These are phyloP conservation scores for Populus simonii DNA, from an alignment of 345 rosid genomes.

Conservation along the genomic window DNA sequence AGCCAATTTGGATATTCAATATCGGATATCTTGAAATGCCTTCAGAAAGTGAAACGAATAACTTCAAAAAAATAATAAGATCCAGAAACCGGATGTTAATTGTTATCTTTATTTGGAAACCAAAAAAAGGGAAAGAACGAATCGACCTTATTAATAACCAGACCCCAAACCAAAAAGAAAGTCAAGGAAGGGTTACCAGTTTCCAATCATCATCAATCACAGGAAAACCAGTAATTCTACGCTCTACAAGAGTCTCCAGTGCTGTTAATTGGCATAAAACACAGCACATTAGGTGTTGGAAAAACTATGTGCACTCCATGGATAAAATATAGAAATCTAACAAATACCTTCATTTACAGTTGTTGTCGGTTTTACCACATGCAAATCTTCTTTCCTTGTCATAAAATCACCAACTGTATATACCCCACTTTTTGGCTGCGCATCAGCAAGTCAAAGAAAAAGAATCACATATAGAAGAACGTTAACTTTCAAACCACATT, in stretches of 20 bases:
- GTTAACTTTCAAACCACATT: not conserved
- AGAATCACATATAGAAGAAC: not conserved
- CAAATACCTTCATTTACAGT: conserved; percentile 77
- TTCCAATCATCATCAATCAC: conserved; percentile 86
- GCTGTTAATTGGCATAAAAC: conserved; percentile 39
- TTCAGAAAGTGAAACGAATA: not conserved
- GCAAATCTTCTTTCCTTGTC: conserved; percentile 65
- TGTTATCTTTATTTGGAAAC: not conserved
- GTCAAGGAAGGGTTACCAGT: conserved; percentile 44
- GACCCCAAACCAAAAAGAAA: not conserved
- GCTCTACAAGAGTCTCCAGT: conserved; percentile 71
- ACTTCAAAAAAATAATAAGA: not conserved
- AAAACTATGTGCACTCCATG: not conserved
- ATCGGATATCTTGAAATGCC: not conserved
- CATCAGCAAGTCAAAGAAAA: not conserved
- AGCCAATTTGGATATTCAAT: not conserved
- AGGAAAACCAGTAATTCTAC: conserved; percentile 86
- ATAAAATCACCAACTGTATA: conserved; percentile 88
- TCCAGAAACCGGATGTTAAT: not conserved
- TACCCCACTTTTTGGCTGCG: conserved; percentile 55
- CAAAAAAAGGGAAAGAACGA: not conserved
- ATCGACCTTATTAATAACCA: not conserved
- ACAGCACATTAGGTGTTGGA: not conserved
- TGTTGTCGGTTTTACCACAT: conserved; percentile 69
- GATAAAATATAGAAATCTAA: conserved; percentile 1